A percentile compares a stretch with the other conserved stretches of the same genome.
Conservation (phyloP, 768 basidiomycete genomes). For the Lactifluus piperatus region DNA sequence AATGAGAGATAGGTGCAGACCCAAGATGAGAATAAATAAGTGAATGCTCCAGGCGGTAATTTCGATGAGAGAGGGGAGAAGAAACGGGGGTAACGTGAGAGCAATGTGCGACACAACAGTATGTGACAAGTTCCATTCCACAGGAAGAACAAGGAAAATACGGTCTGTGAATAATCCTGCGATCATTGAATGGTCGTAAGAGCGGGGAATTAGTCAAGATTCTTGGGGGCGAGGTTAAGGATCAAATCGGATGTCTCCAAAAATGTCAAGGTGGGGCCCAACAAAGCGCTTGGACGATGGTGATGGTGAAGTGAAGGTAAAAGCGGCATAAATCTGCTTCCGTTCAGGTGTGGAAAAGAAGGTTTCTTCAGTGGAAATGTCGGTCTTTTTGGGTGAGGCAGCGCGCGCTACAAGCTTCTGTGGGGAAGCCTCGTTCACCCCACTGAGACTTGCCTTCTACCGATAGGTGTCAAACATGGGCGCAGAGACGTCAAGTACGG, state of each 20-base stretch:
- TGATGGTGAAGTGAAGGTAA: slow-evolving; percentile 73
- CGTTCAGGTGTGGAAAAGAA: slow-evolving; percentile 69
- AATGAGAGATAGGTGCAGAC: slow-evolving; percentile 6
- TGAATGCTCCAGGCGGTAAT: slow-evolving; percentile 14
- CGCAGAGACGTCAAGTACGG: not conserved
- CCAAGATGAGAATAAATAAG: slow-evolving; percentile 18
- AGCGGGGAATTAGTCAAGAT: slow-evolving; percentile 4
- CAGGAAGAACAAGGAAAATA: not conserved
- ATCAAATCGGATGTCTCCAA: slow-evolving; percentile 21
- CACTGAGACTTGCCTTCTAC: slow-evolving; percentile 7
- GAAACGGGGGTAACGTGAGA: not conserved
- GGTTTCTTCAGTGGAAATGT: not conserved
- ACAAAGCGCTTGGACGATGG: slow-evolving; percentile 47
- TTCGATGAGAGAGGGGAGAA: not conserved
- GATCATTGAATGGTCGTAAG: slow-evolving; percentile 10
- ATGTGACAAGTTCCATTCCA: slow-evolving; percentile 15
- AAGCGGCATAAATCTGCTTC: slow-evolving; percentile 60
- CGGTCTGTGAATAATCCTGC: slow-evolving; percentile 9
- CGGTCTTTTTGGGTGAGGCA: slow-evolving; percentile 3
- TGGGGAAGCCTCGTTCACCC: slow-evolving; percentile 2
- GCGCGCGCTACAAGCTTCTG: slow-evolving; percentile 9
- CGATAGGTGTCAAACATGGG: not conserved
- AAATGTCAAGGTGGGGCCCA: slow-evolving; percentile 20
- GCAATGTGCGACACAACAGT: slow-evolving; percentile 3
- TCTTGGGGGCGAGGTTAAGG: slow-evolving; percentile 1